A percentile compares a stretch with the other conserved stretches of the same genome.
These are phyloP conservation scores for Ogataea glucozyma DNA, from an alignment of 805 yeast genomes.

Conservation along the genomic window DNA sequence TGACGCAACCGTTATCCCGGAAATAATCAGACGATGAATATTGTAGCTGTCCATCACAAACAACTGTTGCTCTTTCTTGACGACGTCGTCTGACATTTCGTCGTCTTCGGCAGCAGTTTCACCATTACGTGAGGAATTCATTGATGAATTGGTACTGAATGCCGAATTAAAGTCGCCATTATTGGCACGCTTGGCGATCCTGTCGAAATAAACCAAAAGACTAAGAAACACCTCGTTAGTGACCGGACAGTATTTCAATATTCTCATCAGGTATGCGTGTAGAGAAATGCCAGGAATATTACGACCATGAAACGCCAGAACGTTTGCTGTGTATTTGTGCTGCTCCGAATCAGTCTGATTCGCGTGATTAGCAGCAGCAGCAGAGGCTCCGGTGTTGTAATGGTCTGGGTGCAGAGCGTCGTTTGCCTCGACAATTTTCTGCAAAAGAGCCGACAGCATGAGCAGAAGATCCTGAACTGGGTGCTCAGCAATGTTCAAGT, in stretches of 20 bases:
- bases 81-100: conserved; percentile 22
- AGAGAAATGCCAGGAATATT: conserved; percentile 94
- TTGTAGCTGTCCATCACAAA: conserved; percentile 96
- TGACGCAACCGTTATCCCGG: conserved; percentile 93
- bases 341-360: conserved; percentile 22
- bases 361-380: conserved; percentile 19
- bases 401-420: conserved; percentile 78
- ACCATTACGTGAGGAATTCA: conserved; percentile 8
- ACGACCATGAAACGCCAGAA: conserved; percentile 91
- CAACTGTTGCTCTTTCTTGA: conserved; percentile 48
- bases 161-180: conserved; percentile 38
- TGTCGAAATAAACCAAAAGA: conserved; percentile 87
- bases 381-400: conserved; percentile 41
- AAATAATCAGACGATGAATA: conserved; percentile 88
- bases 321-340: conserved; percentile 61
- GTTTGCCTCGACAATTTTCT: conserved; percentile 87
- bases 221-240: conserved; percentile 94
- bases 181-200: conserved; percentile 85
- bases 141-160: conserved; percentile 12
- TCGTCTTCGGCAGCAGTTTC: conserved; percentile 27
- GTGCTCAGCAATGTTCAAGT: conserved; percentile 75
- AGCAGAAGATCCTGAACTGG: conserved; percentile 77
- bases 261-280: conserved; percentile 85
- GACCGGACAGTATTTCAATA: conserved; percentile 96
- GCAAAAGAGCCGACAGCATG: conserved; percentile 83